Evolutionary conservation across 164 flowering plant genomes (phyloP), one percentile per base, ranked within the genome.

Genomic region (Echeveria elegans): DNA sequence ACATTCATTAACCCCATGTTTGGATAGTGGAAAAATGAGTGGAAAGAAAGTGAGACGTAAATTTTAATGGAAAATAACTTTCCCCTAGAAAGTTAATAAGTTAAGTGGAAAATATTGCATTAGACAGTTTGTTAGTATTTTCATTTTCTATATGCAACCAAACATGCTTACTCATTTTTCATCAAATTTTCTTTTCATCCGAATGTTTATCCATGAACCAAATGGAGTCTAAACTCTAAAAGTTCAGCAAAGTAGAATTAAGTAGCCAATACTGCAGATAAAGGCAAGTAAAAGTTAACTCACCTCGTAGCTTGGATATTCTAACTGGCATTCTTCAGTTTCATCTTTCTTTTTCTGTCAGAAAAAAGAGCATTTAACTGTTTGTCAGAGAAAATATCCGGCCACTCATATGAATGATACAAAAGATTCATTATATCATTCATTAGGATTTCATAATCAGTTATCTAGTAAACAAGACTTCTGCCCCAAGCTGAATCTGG

Each of bases 291-390:
- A 24, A 36, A 6, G 21, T 59, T 40, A 28, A 19, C 70, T 73
- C 87, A 94, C 99, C 99, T 88, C 93, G 77, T 85, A 83, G 78
- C 92, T 86, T 63, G 92, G 88, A 83, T 83, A 94, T 26, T 74
- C 73, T 67, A 89, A 71, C 47, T 74, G 74, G 79, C 86, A 76
- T 50, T 89, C 96, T 45, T 71, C 14, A 14, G 87, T 75, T 64
- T 82, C 88, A 32, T 88, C 93, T 53, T 34, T 71, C 63, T 88
- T 80, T 86, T 86, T 86, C 99, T 94, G 92, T 66, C 45, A 77
- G 69, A 3, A 12, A 68, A n/a, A 23, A 50, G 10, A 21, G 28
- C 5, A 50, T 9, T 21, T 5, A 50, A 50, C n/a, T 5, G 10
- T 4, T 34, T 7, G 7, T 34, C 37, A 34, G 37, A 5, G 10